Evolutionary conservation across 192 early-diverging fungal species (phyloP).

Genomic region (Backusella tuberculispora): DNA sequence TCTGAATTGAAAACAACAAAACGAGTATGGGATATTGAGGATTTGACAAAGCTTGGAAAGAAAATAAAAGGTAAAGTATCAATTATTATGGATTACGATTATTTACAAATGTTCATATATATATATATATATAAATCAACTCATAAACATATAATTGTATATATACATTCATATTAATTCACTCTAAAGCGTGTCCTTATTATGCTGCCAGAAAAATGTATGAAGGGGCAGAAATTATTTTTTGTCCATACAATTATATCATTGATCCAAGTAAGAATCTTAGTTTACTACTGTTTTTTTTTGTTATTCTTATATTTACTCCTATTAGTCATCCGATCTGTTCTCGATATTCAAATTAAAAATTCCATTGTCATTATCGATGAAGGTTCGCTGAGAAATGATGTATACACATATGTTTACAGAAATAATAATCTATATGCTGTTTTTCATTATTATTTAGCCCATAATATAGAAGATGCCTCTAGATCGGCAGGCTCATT

Average conservation of each 20-base stretch:
- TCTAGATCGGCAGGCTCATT: slow-evolving; percentile 55
- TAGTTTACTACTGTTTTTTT: too few species aligned
- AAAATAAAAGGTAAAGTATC: slow-evolving; percentile 7
- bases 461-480: slow-evolving; percentile 66
- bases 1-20: not conserved
- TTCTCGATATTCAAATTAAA: slow-evolving; percentile 51
- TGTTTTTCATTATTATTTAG: slow-evolving; percentile 22
- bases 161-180: too few species aligned
- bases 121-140: too few species aligned
- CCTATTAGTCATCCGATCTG: slow-evolving; percentile 45
- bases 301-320: too few species aligned
- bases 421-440: not conserved
- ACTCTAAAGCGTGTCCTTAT: slow-evolving; percentile 53
- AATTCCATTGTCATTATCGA: slow-evolving; percentile 61
- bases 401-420: not conserved
- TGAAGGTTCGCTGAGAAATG: slow-evolving; percentile 41
- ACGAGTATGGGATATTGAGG: slow-evolving; percentile 63
- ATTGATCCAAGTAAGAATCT: slow-evolving; percentile 55
- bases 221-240: slow-evolving; percentile 55
- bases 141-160: too few species aligned
- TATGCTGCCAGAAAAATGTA: slow-evolving; percentile 53
- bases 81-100: too few species aligned
- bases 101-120: too few species aligned
- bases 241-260: slow-evolving; percentile 72
- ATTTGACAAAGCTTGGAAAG: slow-evolving; percentile 50